Evolutionary conservation across 148 eudicot genomes (phyloP).

Genomic region (Camellia japonica): DNA sequence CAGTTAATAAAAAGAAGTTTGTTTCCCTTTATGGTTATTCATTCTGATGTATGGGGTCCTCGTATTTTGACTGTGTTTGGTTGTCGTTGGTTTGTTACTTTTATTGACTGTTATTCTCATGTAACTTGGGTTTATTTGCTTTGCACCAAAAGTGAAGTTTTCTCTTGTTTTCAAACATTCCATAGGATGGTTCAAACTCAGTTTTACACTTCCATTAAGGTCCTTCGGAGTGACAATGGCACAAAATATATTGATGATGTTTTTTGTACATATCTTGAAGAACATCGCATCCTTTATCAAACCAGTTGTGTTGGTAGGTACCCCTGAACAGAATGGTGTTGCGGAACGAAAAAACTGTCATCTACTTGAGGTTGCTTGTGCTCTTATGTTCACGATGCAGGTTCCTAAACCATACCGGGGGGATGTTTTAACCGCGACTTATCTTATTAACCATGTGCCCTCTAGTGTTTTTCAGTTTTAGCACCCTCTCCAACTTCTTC

Average conservation of each 20-base stretch:
- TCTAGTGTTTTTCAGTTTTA: neutral
- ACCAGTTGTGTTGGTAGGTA: neutral
- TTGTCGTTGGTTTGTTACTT: too few relatives aligned
- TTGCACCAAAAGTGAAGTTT: too few relatives aligned
- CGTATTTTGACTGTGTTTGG: neutral
- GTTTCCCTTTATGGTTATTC: neutral
- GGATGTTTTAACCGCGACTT: neutral
- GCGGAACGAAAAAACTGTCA: neutral
- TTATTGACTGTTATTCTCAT: too few relatives aligned
- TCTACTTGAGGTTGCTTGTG: neutral
- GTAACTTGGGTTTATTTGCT: too few relatives aligned
- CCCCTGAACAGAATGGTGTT: neutral
- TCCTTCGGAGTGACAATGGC: neutral
- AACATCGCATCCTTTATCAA: neutral
- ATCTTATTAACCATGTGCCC: neutral
- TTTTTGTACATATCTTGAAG: neutral
- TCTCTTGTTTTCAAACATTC: too few relatives aligned
- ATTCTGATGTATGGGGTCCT: neutral
- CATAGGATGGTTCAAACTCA: too few relatives aligned
- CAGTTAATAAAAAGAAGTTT: neutral
- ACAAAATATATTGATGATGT: neutral
- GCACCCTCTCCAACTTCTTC: neutral
- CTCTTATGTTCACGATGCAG: neutral
- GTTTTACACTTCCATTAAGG: too few relatives aligned
- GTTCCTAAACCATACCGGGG: neutral